Conservation (phyloP, 805 yeast species). For the Pichia occidentalis region DNA sequence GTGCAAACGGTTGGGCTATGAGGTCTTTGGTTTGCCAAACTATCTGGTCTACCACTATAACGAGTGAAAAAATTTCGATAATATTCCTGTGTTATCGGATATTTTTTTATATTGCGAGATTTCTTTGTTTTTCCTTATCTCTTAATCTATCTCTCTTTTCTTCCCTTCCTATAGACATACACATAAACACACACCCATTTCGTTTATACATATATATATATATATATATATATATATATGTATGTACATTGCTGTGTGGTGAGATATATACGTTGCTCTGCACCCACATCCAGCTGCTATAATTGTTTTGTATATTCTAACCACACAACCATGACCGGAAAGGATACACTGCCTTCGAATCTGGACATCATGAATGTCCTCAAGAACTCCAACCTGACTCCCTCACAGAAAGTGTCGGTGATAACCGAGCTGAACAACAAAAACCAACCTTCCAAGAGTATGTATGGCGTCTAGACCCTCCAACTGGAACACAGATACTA, state of each 20-base stretch:
- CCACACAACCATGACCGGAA: slow-evolving; percentile 75
- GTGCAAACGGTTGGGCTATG: slow-evolving; percentile 92
- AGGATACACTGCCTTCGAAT: slow-evolving; percentile 1
- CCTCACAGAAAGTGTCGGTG: slow-evolving; percentile 19
- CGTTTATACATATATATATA: not conserved
- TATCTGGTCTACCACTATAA: slow-evolving; percentile 88
- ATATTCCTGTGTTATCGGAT: too few relatives aligned
- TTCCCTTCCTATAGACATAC: not conserved
- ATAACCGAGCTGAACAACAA: slow-evolving; percentile 20
- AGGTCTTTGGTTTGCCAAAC: slow-evolving; percentile 88
- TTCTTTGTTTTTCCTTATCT: too few relatives aligned
- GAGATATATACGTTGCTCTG: not conserved
- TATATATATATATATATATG: too few relatives aligned
- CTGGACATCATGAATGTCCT: slow-evolving; percentile 17
- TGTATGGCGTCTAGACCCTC: too few relatives aligned
- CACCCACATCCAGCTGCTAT: not conserved
- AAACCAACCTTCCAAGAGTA: slow-evolving; percentile 23
- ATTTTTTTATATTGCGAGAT: too few relatives aligned
- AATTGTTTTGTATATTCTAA: too few relatives aligned
- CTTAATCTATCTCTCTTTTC: not conserved
- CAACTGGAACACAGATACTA: too few relatives aligned
- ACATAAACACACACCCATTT: not conserved
- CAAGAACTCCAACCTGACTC: slow-evolving; percentile 17
- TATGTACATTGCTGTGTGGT: too few relatives aligned
- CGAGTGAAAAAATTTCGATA: slow-evolving; percentile 49